phyloP scores from a whole-genome alignment of 306 rosid genomes.

The Rosa persica region DNA sequence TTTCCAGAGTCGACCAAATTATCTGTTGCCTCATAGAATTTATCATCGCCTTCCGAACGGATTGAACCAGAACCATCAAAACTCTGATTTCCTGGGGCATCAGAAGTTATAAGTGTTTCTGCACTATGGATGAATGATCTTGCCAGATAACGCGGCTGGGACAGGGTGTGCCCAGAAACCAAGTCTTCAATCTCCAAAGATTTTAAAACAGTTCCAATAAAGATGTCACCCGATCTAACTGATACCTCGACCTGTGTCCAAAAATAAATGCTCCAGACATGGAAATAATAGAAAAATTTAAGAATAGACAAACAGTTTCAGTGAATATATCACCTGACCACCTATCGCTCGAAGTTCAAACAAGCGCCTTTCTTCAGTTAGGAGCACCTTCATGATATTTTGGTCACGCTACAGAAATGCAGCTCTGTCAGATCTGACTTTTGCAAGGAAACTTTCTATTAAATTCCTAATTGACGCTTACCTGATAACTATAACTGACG shows the following conservation, averaged over 20 bases:
- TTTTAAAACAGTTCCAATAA: constrained; percentile 84
- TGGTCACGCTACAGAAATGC: constrained; percentile 55
- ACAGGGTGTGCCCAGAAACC: constrained; percentile 45
- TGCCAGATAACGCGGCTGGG: constrained; percentile 78
- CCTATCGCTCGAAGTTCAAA: constrained; percentile 97
- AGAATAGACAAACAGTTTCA: background rate
- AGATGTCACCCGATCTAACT: constrained; percentile 64
- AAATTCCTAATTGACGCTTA: constrained; percentile 27
- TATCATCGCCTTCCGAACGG: constrained; percentile 65
- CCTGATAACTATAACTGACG: constrained; percentile 82
- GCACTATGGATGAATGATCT: constrained; percentile 68
- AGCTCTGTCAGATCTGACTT: constrained; percentile 29
- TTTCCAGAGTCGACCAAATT: constrained; percentile 56
- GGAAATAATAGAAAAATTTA: constrained; percentile 18
- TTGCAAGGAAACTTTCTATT: background rate
- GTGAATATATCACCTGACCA: constrained; percentile 66
- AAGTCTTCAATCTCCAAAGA: constrained; percentile 96
- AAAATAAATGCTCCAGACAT: constrained; percentile 29
- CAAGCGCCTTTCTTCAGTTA: constrained; percentile 64
- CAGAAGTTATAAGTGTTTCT: constrained; percentile 46
- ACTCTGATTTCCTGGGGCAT: constrained; percentile 34
- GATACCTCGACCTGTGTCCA: constrained; percentile 82
- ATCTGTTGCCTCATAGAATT: constrained; percentile 88
- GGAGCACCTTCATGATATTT: constrained; percentile 73
- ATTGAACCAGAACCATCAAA: constrained; percentile 38